Conservation (phyloP, 208 protist genomes). For the Histomonas meleagridis region DNA sequence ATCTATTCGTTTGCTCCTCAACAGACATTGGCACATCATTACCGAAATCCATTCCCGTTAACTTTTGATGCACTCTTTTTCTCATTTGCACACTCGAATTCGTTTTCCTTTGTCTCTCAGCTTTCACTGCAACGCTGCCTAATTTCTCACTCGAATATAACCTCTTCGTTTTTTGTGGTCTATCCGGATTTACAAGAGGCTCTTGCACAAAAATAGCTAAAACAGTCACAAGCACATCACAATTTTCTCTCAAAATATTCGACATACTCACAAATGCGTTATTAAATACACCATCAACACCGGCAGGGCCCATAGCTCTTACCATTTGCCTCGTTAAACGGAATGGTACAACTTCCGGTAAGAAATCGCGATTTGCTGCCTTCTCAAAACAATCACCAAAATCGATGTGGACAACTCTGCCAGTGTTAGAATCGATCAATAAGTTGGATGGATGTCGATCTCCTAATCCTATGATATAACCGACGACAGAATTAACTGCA, state of each 20-base stretch:
- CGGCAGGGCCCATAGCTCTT: not conserved
- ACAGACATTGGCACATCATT: not conserved
- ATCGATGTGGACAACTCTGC: conserved; percentile 29
- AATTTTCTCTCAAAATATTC: not conserved
- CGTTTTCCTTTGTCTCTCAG: not conserved
- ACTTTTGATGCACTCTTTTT: not conserved
- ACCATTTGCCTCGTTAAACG: conserved; percentile 3
- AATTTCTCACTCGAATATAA: not conserved
- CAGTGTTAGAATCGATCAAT: not conserved
- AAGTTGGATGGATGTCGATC: conserved; percentile 15
- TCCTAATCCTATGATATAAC: conserved; percentile 13
- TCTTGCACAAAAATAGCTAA: conserved; percentile 14
- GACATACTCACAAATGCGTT: not conserved
- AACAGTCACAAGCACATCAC: not conserved
- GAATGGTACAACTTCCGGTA: conserved; percentile 38
- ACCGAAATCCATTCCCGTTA: not conserved
- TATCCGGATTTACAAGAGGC: not conserved
- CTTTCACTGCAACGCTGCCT: no score
- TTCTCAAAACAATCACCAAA: conserved; percentile 44
- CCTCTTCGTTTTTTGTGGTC: not conserved
- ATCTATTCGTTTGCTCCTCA: not conserved
- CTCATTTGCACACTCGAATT: not conserved
- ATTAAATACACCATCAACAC: not conserved
- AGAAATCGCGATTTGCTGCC: not conserved
- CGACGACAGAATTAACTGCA: not conserved